Evolutionary conservation across 2,329 filamentous ascomycete genomes (phyloP).

Genomic region (Sphaerulina musiva): DNA sequence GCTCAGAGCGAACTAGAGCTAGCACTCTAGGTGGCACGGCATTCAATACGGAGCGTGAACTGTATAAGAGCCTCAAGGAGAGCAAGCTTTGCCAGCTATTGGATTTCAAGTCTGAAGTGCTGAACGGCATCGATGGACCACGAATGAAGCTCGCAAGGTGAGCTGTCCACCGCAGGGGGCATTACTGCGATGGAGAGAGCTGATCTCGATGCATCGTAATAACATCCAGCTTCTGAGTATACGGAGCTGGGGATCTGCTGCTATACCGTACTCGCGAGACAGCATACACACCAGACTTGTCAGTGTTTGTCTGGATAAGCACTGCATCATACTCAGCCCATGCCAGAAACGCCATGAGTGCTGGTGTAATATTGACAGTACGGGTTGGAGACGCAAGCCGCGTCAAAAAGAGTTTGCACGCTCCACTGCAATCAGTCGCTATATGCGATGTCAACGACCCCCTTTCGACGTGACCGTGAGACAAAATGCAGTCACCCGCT

Average conservation of each 20-base stretch:
- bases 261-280: no score
- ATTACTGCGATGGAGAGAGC: no score
- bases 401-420: not conserved
- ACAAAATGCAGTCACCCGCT: constrained; percentile 7
- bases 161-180: no score
- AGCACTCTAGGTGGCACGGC: not conserved
- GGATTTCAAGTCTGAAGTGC: not conserved
- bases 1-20: not conserved
- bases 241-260: no score
- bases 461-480: constrained; percentile 1
- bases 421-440: not conserved
- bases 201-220: no score
- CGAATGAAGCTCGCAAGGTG: not conserved
- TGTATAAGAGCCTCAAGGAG: not conserved
- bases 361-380: no score
- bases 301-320: no score
- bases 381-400: not conserved
- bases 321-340: no score
- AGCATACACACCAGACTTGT: no score
- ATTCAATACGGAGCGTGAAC: constrained; percentile 1
- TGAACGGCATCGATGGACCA: not conserved
- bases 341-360: no score
- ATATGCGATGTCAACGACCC: not conserved
- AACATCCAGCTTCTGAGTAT: no score
- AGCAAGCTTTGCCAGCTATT: not conserved